Evolutionary conservation across 2,329 filamentous ascomycete genomes (phyloP).

Genomic region (Fusarium multiceps): DNA sequence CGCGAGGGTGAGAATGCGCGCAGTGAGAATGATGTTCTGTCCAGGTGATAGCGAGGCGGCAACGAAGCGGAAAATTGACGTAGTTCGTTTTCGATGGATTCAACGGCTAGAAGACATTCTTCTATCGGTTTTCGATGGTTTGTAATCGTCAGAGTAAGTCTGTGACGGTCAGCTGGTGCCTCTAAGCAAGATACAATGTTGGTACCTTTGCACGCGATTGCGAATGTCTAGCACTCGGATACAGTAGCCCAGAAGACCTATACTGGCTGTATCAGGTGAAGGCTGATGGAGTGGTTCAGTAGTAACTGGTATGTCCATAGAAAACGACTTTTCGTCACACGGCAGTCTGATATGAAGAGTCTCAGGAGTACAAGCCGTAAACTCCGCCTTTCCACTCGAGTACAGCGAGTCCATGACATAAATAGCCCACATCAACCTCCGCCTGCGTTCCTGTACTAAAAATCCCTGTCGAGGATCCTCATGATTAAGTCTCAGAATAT

Average conservation of each 20-base stretch:
- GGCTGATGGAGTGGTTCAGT: background rate
- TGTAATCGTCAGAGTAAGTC: slow-evolving; percentile 35
- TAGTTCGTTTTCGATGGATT: slow-evolving; percentile 27
- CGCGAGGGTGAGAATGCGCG: slow-evolving; percentile 38
- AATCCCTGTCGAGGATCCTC: slow-evolving; percentile 32
- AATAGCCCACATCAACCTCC: slow-evolving; percentile 42
- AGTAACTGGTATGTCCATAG: slow-evolving; percentile 6
- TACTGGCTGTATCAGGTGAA: background rate
- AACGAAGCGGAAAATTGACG: slow-evolving; percentile 16
- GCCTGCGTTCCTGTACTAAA: slow-evolving; percentile 26
- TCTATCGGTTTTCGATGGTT: slow-evolving; percentile 33
- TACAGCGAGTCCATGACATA: slow-evolving; percentile 28
- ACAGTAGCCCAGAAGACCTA: slow-evolving; percentile 22
- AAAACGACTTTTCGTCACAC: slow-evolving; percentile 17
- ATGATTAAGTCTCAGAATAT: slow-evolving; percentile 38
- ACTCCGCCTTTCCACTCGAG: slow-evolving; percentile 23
- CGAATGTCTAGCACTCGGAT: slow-evolving; percentile 19
- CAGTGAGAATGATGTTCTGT: slow-evolving; percentile 34
- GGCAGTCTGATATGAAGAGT: slow-evolving; percentile 11
- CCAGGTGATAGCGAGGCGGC: slow-evolving; percentile 22
- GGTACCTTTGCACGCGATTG: slow-evolving; percentile 24
- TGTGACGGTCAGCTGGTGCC: background rate
- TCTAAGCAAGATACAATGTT: accelerated
- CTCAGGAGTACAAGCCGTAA: slow-evolving; percentile 13
- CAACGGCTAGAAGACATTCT: slow-evolving; percentile 5